phyloP scores from a whole-genome alignment of 129 eudicot genomes.

The Artemisia argyi region DNA sequence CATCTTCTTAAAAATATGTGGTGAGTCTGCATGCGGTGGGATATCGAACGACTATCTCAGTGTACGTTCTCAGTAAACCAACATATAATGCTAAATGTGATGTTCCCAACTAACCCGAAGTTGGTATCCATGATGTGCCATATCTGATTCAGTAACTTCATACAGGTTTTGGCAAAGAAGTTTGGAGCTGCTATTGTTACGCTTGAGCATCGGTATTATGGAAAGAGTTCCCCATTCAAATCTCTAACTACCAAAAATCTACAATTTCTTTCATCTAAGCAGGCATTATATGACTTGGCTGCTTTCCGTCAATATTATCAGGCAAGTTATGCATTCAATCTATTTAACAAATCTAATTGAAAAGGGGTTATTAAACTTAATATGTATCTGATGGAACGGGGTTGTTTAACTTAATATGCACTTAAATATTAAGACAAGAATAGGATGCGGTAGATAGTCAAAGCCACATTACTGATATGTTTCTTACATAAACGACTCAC shows the following conservation, averaged over 20 bases:
- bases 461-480: no score
- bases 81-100: constrained; percentile 12
- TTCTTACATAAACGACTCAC: no score
- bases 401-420: no score
- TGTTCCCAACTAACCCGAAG: not conserved
- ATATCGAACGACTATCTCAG: constrained; percentile 77
- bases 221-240: constrained; percentile 87
- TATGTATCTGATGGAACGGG: not conserved
- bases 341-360: not conserved
- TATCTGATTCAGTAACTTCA: constrained; percentile 3
- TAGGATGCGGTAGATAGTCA: no score
- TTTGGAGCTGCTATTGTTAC: constrained; percentile 97
- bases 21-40: constrained; percentile 84
- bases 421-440: no score
- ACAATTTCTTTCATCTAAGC: constrained; percentile 87
- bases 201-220: constrained; percentile 93
- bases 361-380: not conserved
- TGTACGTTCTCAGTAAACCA: constrained; percentile 39
- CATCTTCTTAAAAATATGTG: constrained; percentile 79
- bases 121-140: no score
- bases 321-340: constrained; percentile 46
- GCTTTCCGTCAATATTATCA: constrained; percentile 87
- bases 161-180: constrained; percentile 82
- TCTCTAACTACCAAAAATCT: constrained; percentile 76
- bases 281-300: constrained; percentile 81